Conservation (phyloP, 2,329 filamentous ascomycete species). For the Cordyceps javanica region DNA sequence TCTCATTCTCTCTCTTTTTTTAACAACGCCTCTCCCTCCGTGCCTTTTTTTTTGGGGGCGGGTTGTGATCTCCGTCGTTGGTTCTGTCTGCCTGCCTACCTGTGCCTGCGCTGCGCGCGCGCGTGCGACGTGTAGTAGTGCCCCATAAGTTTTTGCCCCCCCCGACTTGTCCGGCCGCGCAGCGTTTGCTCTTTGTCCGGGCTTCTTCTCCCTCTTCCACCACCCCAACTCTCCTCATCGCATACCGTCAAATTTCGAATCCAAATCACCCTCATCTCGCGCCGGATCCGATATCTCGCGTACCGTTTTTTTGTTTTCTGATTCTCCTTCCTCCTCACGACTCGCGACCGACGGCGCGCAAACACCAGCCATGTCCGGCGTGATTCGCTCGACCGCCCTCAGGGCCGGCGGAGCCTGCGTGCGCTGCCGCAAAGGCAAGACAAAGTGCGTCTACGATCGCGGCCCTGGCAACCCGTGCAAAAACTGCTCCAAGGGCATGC, state of each 20-base stretch:
- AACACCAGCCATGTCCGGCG: slow-evolving; percentile 35
- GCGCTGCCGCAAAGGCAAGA: slow-evolving; percentile 59
- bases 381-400: slow-evolving; percentile 53
- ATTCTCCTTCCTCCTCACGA: background rate
- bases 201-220: background rate
- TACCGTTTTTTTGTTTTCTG: background rate
- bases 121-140: background rate
- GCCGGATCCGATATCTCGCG: background rate
- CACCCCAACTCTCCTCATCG: background rate
- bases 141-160: background rate
- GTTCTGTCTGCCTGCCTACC: background rate
- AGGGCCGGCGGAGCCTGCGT: slow-evolving; percentile 56
- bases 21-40: background rate
- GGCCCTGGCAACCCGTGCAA: slow-evolving; percentile 57
- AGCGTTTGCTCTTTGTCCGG: slow-evolving; percentile 8
- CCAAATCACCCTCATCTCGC: background rate
- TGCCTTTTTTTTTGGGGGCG: background rate
- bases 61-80: background rate
- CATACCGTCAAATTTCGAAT: background rate
- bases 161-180: slow-evolving; percentile 8
- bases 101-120: background rate
- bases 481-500: slow-evolving; percentile 58
- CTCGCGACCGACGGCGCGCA: background rate
- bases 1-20: background rate
- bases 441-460: slow-evolving; percentile 58